Evolutionary conservation across 257 asterid species (phyloP).

Genomic region (Sherardia arvensis): DNA sequence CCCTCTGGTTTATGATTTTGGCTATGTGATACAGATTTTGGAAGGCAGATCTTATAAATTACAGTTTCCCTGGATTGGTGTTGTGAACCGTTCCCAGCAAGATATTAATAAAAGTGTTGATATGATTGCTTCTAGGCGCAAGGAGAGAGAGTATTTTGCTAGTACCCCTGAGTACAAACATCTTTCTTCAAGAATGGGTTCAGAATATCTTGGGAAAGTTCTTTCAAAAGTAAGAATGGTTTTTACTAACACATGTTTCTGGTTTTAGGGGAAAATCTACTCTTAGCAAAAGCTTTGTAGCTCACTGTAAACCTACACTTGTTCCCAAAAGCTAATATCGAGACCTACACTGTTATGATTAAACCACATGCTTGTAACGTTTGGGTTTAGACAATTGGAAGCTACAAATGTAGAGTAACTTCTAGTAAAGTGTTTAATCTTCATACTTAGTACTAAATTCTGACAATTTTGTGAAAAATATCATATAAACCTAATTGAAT

Average conservation of each 20-base stretch:
- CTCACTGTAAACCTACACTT: not conserved
- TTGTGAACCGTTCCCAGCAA: conserved; percentile 90
- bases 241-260: not conserved
- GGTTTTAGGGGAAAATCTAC: not conserved
- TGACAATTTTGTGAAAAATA: not conserved
- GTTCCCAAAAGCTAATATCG: not conserved
- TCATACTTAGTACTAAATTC: not conserved
- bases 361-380: not conserved
- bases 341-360: not conserved
- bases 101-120: conserved; percentile 92
- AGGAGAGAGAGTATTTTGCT: conserved; percentile 86
- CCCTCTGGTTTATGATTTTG: not conserved
- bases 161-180: conserved; percentile 88
- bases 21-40: conserved; percentile 51
- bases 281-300: not conserved
- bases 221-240: conserved; percentile 69
- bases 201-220: conserved; percentile 95
- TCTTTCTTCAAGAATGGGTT: conserved; percentile 84
- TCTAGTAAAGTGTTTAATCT: not conserved
- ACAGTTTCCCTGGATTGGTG: conserved; percentile 99
- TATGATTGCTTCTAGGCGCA: conserved; percentile 96
- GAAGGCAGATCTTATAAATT: conserved; percentile 84
- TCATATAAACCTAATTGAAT: not conserved
- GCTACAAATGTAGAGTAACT: not conserved
- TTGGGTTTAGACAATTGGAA: not conserved